Percentiles rank a stretch among this genome's conserved stretches.
Conservation (phyloP, 2,329 filamentous ascomycete genomes). For the Leptographium lundbergii region DNA sequence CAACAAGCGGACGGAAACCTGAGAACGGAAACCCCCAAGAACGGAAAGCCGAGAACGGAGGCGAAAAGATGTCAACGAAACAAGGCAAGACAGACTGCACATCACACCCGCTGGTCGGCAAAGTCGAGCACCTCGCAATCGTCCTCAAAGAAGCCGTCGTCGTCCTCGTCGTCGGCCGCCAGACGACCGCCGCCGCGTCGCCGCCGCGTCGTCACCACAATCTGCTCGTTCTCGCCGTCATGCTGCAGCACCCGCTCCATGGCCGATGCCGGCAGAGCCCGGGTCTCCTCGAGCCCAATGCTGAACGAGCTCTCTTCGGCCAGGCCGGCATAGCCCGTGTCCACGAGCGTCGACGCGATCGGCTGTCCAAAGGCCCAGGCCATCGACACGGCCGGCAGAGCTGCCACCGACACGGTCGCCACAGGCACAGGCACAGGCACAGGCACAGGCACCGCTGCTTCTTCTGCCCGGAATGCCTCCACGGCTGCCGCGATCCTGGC, state of each 20-base stretch:
- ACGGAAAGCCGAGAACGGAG: too few species aligned
- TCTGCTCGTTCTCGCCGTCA: constrained; percentile 50
- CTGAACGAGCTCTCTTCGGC: constrained; percentile 39
- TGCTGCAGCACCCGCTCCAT: constrained; percentile 50
- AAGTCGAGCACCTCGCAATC: constrained; percentile 88
- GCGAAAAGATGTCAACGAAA: too few species aligned
- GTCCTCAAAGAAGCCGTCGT: constrained; percentile 80
- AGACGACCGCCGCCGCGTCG: constrained; percentile 41
- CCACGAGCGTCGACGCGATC: constrained; percentile 36
- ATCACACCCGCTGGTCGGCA: constrained; percentile 56
- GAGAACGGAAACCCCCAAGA: background rate
- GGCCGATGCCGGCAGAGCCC: constrained; percentile 48
- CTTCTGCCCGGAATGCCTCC: background rate
- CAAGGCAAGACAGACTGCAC: too few species aligned
- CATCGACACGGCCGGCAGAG: background rate
- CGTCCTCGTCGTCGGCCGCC: constrained; percentile 27
- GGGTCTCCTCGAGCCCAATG: constrained; percentile 38
- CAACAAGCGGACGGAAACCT: background rate
- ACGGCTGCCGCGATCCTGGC: background rate
- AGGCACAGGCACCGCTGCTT: background rate
- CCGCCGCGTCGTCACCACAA: constrained; percentile 72
- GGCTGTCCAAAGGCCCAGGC: constrained; percentile 50
- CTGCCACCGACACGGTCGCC: too few species aligned
- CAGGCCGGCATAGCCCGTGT: constrained; percentile 33
- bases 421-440: too few species aligned